A percentile compares a stretch with the other conserved stretches of the same genome.
phyloP scores from a whole-genome alignment of 257 asterid species.

The Henckelia pumila region DNA sequence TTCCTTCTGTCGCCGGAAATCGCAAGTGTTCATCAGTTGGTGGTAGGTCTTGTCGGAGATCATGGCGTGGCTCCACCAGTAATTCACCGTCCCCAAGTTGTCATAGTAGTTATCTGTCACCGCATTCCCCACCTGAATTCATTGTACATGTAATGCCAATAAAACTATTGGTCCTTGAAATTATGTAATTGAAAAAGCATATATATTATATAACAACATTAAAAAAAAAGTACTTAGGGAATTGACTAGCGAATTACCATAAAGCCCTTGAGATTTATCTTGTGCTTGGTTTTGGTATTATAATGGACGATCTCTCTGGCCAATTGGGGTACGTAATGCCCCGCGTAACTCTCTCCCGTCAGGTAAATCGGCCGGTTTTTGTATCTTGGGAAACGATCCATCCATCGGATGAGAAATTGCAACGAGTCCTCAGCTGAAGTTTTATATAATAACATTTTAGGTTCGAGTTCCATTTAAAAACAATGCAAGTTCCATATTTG shows the following conservation, averaged over 20 bases:
- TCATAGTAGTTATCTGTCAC: conserved; percentile 90
- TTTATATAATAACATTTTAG: too few relatives aligned
- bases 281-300: conserved; percentile 46
- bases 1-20: conserved; percentile 59
- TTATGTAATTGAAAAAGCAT: background rate
- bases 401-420: conserved; percentile 69
- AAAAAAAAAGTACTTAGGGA: background rate
- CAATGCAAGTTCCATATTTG: background rate
- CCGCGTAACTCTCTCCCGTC: conserved; percentile 94
- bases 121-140: conserved; percentile 82
- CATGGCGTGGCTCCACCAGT: conserved; percentile 99
- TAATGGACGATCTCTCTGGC: conserved; percentile 62
- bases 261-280: conserved; percentile 73
- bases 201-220: too few relatives aligned
- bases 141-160: too few relatives aligned
- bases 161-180: background rate
- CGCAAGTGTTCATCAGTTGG: conserved; percentile 73
- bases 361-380: conserved; percentile 58
- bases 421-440: conserved; percentile 73
- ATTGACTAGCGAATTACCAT: conserved; percentile 48
- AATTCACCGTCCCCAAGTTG: conserved; percentile 88
- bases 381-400: conserved; percentile 85
- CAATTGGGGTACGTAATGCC: conserved; percentile 90
- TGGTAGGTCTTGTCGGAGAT: conserved; percentile 81
- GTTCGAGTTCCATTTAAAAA: too few relatives aligned